Base-by-base conservation (phyloP, 148 eudicot genomes). In the Nyssa sinensis region DNA sequence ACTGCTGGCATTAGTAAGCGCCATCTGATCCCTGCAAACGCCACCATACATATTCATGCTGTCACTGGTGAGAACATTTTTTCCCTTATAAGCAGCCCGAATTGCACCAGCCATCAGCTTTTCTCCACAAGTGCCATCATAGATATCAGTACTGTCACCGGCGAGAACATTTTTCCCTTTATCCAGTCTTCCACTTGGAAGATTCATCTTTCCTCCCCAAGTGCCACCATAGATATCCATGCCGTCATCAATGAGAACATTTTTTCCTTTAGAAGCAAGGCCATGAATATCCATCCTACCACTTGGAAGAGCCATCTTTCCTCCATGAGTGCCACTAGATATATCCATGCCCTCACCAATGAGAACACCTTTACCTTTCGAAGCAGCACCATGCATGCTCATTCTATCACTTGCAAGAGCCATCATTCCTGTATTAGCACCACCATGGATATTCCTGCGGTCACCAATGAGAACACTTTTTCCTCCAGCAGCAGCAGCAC, bases 61-160 rank as follows among this genome's bases (percentile, higher is more conserved):
- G 3, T 51, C 63, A 25, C 17, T 28, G 32, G 7, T 24, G 31
- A 64, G 29, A 53, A 64, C 77, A 64, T 14, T 53, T 49, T 64
- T 74, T 11, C 67, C 47, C 24, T 73, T 73, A 49, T 27, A 39
- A 62, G 33, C 59, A 32, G n/a, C n/a, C n/a, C n/a, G n/a, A n/a
- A n/a, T n/a, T n/a, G n/a, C n/a, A n/a, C n/a, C n/a, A 44, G 16
- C 17, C 51, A 11, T 44, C n/a, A n/a, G 1, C 64, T 25, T 11
- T 24, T 25, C 27, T 27, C 0, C 33, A 12, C 64, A 10, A 61
- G 64, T 24, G 0, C 64, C 64, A 60, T 34, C 23, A 23, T 24
- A 16, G 35, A 41, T 28, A 71, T 71, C 55, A 25, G 60, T 37
- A 30, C 57, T 4, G 3, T 51, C 63, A 25, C 17, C 39, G 32